Conservation (phyloP, 2,329 filamentous ascomycete species). For the Hymenoscyphus linearis region DNA sequence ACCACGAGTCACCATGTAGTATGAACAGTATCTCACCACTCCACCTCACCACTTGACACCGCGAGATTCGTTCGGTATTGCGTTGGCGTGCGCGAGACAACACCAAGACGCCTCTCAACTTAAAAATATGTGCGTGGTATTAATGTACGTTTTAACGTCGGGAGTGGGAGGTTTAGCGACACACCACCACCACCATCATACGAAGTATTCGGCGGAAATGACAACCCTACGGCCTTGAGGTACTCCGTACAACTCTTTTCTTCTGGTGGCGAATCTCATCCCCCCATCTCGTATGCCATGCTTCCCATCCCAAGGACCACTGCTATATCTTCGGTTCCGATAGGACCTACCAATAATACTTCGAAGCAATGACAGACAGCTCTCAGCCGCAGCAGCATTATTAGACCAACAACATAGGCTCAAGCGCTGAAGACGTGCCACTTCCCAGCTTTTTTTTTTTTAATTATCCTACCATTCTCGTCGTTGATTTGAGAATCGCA, state of each 20-base stretch:
- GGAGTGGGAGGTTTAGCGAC: not conserved
- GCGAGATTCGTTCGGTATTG: not conserved
- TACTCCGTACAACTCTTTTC: not conserved
- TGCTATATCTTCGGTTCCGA: not conserved
- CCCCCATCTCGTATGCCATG: too few species aligned
- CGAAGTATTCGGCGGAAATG: not conserved
- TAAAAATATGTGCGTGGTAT: not conserved
- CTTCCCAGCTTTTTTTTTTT: not conserved
- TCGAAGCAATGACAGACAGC: not conserved
- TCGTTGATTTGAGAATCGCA: not conserved
- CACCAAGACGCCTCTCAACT: not conserved
- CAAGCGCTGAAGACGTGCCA: not conserved
- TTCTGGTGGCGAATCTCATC: not conserved
- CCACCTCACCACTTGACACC: not conserved
- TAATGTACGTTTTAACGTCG: too few species aligned
- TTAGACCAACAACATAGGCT: not conserved
- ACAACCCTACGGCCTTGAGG: not conserved
- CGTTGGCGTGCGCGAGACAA: not conserved
- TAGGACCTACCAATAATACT: not conserved
- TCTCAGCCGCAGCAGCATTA: not conserved
- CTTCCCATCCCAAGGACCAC: not conserved
- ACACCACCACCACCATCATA: too few species aligned
- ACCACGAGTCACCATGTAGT: not conserved
- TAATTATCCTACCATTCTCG: not conserved
- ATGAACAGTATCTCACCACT: too few species aligned